Conservation (phyloP, 805 yeast species). For the Zygosaccharomyces rouxii region DNA sequence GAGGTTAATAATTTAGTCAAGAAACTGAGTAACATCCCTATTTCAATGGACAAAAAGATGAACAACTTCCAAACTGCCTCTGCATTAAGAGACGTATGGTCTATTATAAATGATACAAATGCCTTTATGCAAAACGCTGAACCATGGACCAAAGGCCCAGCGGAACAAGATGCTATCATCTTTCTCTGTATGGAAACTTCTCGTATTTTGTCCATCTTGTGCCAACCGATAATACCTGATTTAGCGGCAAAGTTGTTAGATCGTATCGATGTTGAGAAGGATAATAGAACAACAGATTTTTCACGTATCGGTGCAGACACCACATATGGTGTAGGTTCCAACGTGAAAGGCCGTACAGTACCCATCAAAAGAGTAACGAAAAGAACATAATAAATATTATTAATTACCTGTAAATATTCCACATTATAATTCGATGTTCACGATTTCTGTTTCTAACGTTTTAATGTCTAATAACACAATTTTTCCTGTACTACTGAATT, state of each 20-base stretch:
- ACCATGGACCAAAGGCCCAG: conserved; percentile 61
- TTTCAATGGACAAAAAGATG: conserved; percentile 43
- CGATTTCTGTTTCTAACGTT: conserved; percentile 50
- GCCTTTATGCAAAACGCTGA: conserved; percentile 59
- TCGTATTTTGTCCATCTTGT: conserved; percentile 60
- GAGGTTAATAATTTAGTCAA: conserved; percentile 30
- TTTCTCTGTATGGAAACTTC: conserved; percentile 65
- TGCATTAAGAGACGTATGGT: conserved; percentile 59
- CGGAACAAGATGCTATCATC: conserved; percentile 51
- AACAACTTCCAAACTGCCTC: conserved; percentile 47
- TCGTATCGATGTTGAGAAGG: conserved; percentile 50
- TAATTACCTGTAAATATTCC: conserved; percentile 6
- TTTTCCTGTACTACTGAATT: conserved; percentile 61
- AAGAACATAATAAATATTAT: neutral
- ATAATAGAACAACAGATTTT: conserved; percentile 40
- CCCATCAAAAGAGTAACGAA: conserved; percentile 40
- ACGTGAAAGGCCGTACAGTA: conserved; percentile 43
- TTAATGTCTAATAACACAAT: conserved; percentile 57
- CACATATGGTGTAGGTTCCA: conserved; percentile 56
- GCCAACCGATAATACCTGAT: conserved; percentile 71
- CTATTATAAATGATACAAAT: conserved; percentile 55
- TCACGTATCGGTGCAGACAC: conserved; percentile 55
- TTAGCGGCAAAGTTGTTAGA: conserved; percentile 55
- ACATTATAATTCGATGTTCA: conserved; percentile 33
- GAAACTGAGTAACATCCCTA: conserved; percentile 36